Conservation (phyloP, 208 protist genomes). For the Acanthamoeba polyphaga region DNA sequence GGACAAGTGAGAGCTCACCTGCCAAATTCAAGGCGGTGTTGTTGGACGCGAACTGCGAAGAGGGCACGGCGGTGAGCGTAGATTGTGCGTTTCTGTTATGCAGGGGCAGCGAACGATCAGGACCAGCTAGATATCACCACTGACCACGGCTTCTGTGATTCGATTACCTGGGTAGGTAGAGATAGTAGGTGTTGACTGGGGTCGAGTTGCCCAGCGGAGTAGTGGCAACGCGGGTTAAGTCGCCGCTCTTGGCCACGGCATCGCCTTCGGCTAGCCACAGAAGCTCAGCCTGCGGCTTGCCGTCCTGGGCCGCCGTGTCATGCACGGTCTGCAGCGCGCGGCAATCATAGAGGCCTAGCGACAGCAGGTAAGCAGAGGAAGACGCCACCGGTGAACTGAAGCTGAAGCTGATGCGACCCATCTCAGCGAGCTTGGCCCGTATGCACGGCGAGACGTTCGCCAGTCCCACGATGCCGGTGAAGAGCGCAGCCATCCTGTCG, state of each 20-base stretch:
- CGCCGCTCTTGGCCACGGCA: constrained; percentile 10
- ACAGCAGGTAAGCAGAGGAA: background rate
- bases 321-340: background rate
- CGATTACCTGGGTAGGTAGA: constrained; percentile 43
- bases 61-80: background rate
- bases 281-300: constrained; percentile 24
- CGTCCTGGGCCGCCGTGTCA: background rate
- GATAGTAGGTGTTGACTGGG: background rate
- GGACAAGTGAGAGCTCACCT: background rate
- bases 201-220: background rate
- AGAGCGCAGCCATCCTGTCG: constrained; percentile 4
- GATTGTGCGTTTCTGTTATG: background rate
- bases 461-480: background rate
- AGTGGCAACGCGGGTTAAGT: background rate
- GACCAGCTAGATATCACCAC: background rate
- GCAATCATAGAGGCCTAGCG: constrained; percentile 21
- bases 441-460: background rate
- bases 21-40: constrained; percentile 20
- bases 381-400: background rate
- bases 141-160: background rate
- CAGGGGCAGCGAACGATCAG: background rate
- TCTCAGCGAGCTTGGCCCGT: background rate
- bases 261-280: constrained; percentile 17
- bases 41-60: background rate
- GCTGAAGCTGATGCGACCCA: background rate